These are phyloP conservation scores for Theobroma cacao DNA, from an alignment of 345 rosid species.

Conservation along the genomic window DNA sequence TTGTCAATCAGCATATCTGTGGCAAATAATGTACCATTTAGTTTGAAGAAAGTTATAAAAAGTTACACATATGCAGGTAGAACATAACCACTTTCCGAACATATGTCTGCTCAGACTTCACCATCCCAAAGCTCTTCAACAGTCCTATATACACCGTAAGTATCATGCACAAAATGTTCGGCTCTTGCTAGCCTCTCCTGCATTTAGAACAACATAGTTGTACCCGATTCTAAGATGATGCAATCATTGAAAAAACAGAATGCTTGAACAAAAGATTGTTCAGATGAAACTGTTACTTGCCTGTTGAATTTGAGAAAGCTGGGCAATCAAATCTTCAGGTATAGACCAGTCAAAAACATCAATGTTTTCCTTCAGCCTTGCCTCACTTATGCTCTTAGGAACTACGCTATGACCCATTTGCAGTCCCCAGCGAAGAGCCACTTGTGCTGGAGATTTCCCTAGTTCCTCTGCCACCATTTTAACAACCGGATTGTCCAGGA, in stretches of 20 bases:
- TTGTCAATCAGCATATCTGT: not conserved
- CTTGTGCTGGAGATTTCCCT: slow-evolving; percentile 44
- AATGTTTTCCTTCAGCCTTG: slow-evolving; percentile 42
- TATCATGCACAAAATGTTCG: slow-evolving; percentile 27
- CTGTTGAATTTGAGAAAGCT: slow-evolving; percentile 41
- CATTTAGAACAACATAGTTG: not conserved
- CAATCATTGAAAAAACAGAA: not conserved
- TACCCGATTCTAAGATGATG: not conserved
- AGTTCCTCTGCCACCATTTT: slow-evolving; percentile 31
- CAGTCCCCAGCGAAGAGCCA: slow-evolving; percentile 51
- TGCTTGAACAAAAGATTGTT: too few species aligned
- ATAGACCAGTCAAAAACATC: slow-evolving; percentile 27
- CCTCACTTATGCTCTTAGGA: slow-evolving; percentile 42
- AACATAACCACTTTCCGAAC: not conserved
- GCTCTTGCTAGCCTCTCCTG: slow-evolving; percentile 45
- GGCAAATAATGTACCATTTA: not conserved
- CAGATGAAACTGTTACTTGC: slow-evolving; percentile 30
- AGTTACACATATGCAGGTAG: not conserved
- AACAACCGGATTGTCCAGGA: slow-evolving; percentile 38
- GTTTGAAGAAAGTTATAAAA: not conserved
- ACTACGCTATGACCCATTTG: slow-evolving; percentile 48
- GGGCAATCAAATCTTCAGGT: slow-evolving; percentile 26
- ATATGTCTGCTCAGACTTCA: slow-evolving; percentile 17
- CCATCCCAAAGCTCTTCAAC: slow-evolving; percentile 26
- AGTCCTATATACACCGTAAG: slow-evolving; percentile 28